Conservation (phyloP, 2,329 filamentous ascomycete genomes). For the Colletotrichum shisoi region DNA sequence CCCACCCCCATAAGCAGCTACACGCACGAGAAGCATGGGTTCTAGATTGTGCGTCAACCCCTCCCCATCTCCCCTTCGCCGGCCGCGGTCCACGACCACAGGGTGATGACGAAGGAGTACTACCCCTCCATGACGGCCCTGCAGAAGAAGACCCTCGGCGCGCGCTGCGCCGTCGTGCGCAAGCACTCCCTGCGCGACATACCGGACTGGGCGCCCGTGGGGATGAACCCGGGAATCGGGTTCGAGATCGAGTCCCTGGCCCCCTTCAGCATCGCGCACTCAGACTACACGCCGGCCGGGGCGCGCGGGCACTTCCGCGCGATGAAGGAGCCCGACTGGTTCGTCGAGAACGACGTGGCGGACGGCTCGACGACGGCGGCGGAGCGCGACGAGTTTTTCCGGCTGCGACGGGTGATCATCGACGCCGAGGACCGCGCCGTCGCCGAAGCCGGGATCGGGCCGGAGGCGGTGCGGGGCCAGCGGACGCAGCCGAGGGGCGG, state of each 20-base stretch:
- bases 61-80: constrained; percentile 16
- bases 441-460: constrained; percentile 8
- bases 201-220: constrained; percentile 9
- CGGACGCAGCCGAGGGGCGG: constrained; percentile 4
- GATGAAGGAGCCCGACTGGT: constrained; percentile 12
- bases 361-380: background rate
- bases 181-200: constrained; percentile 29
- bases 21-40: constrained; percentile 20
- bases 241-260: constrained; percentile 21
- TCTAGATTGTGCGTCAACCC: constrained; percentile 15
- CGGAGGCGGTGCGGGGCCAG: constrained; percentile 5
- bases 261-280: constrained; percentile 26
- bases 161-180: constrained; percentile 14
- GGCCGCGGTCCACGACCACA: constrained; percentile 13
- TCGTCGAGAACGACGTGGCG: background rate
- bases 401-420: background rate
- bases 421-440: constrained; percentile 19
- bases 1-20: constrained; percentile 7
- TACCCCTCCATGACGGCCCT: constrained; percentile 22
- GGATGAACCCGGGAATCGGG: constrained; percentile 26
- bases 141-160: constrained; percentile 10
- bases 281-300: constrained; percentile 28
- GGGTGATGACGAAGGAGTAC: constrained; percentile 9
- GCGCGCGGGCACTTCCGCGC: constrained; percentile 29
- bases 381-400: background rate